Percentiles rank a stretch among this genome's conserved stretches.
Conservation (phyloP, 2,329 filamentous ascomycete species). For the Blastomyces emzantsi region DNA sequence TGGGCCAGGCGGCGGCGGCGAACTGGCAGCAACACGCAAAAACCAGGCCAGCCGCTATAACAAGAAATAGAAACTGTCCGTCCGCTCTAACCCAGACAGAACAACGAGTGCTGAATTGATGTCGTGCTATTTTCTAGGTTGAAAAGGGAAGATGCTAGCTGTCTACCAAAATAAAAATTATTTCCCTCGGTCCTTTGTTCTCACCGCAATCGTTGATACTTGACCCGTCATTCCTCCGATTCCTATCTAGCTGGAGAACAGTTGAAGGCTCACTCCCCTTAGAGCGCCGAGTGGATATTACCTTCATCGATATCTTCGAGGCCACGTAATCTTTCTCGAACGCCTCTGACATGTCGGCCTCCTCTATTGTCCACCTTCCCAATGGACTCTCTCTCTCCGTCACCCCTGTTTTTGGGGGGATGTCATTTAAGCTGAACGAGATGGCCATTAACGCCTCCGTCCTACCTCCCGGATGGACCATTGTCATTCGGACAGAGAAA, state of each 20-base stretch:
- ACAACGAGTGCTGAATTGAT: slow-evolving; percentile 60
- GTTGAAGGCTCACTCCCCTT: background rate
- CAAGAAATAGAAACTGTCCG: background rate
- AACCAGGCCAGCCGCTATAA: too few relatives aligned
- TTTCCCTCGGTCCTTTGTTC: slow-evolving; percentile 50
- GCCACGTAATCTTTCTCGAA: background rate
- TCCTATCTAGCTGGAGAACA: background rate
- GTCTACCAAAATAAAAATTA: slow-evolving; percentile 29
- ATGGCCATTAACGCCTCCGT: slow-evolving; percentile 55
- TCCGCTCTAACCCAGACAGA: slow-evolving; percentile 34
- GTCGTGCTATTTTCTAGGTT: slow-evolving; percentile 68
- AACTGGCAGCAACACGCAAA: too few relatives aligned
- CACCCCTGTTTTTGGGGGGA: slow-evolving; percentile 79
- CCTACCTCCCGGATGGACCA: slow-evolving; percentile 82
- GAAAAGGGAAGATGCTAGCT: background rate
- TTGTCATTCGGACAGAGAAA: slow-evolving; percentile 58
- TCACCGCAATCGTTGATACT: background rate
- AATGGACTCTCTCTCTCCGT: slow-evolving; percentile 80
- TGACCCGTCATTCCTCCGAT: background rate
- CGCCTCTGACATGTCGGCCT: background rate
- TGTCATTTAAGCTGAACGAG: slow-evolving; percentile 80
- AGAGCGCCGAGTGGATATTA: background rate
- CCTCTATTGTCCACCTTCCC: slow-evolving; percentile 51
- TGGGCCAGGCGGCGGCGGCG: too few relatives aligned
- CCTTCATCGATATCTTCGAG: background rate